Evolutionary conservation across 306 rosid species (phyloP).

Genomic region (Mimosa bimucronata): DNA sequence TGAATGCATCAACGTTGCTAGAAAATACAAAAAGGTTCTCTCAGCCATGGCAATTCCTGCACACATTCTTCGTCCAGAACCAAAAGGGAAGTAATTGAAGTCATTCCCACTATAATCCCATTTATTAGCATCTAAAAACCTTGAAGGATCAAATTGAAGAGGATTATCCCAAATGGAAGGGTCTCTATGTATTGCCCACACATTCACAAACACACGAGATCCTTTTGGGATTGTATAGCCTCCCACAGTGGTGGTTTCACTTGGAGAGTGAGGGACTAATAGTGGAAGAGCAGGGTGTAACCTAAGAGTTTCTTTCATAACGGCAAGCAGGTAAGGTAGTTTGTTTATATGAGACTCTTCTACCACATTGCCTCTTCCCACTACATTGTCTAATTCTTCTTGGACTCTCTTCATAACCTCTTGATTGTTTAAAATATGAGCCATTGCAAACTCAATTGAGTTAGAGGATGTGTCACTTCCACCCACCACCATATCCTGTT

Average conservation of each 20-base stretch:
- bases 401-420: slow-evolving; percentile 49
- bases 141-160: slow-evolving; percentile 59
- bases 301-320: slow-evolving; percentile 74
- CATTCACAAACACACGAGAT: background rate
- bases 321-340: slow-evolving; percentile 56
- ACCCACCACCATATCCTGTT: slow-evolving; percentile 74
- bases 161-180: slow-evolving; percentile 18
- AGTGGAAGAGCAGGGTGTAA: slow-evolving; percentile 62
- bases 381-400: slow-evolving; percentile 53
- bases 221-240: slow-evolving; percentile 1
- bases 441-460: slow-evolving; percentile 66
- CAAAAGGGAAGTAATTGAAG: slow-evolving; percentile 68
- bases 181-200: background rate
- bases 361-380: slow-evolving; percentile 56
- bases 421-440: slow-evolving; percentile 55
- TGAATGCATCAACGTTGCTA: background rate
- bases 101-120: slow-evolving; percentile 68
- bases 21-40: background rate
- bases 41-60: slow-evolving; percentile 9
- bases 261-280: slow-evolving; percentile 65
- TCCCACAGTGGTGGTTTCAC: slow-evolving; percentile 50
- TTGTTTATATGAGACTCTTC: slow-evolving; percentile 66
- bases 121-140: slow-evolving; percentile 54
- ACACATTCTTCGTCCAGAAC: slow-evolving; percentile 29
- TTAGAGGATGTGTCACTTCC: slow-evolving; percentile 75